Evolutionary conservation across 164 flowering plant genomes (phyloP).

Genomic region (Vitis amurensis): DNA sequence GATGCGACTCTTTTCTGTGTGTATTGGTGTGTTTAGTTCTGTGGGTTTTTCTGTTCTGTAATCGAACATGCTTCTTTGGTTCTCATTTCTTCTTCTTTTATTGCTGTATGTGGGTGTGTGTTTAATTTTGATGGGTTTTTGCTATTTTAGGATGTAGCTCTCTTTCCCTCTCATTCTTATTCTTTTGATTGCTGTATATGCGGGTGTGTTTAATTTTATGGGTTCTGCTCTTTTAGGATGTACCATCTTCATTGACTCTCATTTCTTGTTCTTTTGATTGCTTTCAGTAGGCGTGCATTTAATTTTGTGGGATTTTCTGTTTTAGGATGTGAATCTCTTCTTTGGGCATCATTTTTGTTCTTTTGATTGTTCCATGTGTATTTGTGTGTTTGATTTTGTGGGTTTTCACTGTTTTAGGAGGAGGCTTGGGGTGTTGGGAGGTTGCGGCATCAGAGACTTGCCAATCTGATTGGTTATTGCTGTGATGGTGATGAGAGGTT

Average conservation of each 20-base stretch:
- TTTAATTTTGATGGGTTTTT: not conserved
- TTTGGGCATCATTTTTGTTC: too few relatives aligned
- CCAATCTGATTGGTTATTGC: constrained; percentile 44
- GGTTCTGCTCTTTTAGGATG: constrained; percentile 4
- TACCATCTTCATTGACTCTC: too few relatives aligned
- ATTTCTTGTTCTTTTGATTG: not conserved
- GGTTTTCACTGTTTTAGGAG: constrained; percentile 26
- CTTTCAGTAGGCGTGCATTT: constrained; percentile 1
- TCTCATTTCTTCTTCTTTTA: too few relatives aligned
- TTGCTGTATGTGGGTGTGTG: not conserved
- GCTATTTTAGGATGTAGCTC: not conserved
- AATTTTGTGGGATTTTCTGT: not conserved
- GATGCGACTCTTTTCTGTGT: too few relatives aligned
- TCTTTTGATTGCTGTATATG: constrained; percentile 2
- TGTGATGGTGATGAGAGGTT: constrained; percentile 45
- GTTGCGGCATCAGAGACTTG: constrained; percentile 35
- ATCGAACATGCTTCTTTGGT: too few relatives aligned
- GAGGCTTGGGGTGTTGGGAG: constrained; percentile 58
- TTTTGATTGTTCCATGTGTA: not conserved
- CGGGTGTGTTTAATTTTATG: not conserved
- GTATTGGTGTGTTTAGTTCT: too few relatives aligned
- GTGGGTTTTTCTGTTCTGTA: too few relatives aligned
- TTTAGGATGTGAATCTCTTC: too few relatives aligned
- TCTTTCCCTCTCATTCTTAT: too few relatives aligned
- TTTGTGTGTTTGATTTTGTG: not conserved